Evolutionary conservation across 2,329 filamentous ascomycete species (phyloP), one percentile per base, ranked within the genome.

Genomic region (Celoporthe dispersa): DNA sequence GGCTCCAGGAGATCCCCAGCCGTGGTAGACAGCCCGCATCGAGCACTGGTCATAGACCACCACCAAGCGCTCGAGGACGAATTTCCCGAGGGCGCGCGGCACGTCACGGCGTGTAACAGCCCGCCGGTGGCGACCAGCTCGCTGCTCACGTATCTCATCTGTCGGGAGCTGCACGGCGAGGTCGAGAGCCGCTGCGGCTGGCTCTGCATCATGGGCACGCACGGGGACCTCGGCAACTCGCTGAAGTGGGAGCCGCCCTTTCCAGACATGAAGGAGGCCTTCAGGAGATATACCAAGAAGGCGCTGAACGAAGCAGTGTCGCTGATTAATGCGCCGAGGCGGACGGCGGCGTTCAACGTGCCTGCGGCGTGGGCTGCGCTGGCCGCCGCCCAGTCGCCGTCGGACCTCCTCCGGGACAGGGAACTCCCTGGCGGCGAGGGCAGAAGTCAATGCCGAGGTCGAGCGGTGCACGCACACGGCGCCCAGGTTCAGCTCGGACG

Each of bases 161-260:
- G 90, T 74, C 81, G 81, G 31, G 79, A 83, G 0, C 80, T 92
- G 0, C 84, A 91, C 73, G 79, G 82, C 1, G 79, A 82, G 2
- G 83, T 91, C 0, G 74, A 77, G 4, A 75, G 77, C 2, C 78
- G 80, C 6, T 89, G 87, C 73, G 86, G 84, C 53, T 92, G 90
- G 86, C 81, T 92, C 0, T 90, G 88, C 67, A 84, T 84, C 2
- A 84, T 91, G 72, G 90, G 90, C 11, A 91, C 90, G 0, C 88
- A 91, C 72, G 90, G 89, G 2, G 90, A 92, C 72, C 81, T 92
- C 0, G 90, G 90, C 19, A 90, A 86, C 53, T 84, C 84, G 0
- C 72, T 91, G 22, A 91, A 91, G 76, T 92, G 90, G 90, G 80
- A 87, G 31, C 83, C 85, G 0, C 90, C 90, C 0, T 91, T 92